Evolutionary conservation across 1,284 basidiomycete species (phyloP).

Genomic region (Ustilago loliicola): DNA sequence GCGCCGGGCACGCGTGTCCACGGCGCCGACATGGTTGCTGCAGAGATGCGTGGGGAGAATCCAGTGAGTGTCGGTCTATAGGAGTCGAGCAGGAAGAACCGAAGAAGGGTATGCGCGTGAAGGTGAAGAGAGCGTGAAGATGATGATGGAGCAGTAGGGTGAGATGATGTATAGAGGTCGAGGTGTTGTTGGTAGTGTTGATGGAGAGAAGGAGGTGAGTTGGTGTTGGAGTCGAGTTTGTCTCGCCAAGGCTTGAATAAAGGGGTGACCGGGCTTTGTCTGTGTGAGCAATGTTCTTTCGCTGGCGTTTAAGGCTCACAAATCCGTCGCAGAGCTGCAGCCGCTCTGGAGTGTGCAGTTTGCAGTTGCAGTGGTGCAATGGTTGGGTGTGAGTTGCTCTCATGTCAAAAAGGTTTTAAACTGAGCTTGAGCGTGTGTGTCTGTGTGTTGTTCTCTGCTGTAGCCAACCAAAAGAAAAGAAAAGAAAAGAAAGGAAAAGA

Average conservation of each 20-base stretch:
- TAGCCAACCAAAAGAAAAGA: background rate
- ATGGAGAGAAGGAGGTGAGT: background rate
- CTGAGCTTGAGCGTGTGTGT: background rate
- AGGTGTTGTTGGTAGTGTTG: background rate
- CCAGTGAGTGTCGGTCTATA: background rate
- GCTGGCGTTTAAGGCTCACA: conserved; percentile 12
- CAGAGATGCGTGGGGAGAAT: background rate
- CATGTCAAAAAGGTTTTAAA: conserved; percentile 6
- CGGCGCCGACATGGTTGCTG: conserved; percentile 41
- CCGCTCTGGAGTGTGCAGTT: conserved; percentile 13
- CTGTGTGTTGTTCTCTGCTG: conserved; percentile 1
- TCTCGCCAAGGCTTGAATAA: conserved; percentile 4
- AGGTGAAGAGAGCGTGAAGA: background rate
- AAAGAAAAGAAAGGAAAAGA: background rate
- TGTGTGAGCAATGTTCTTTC: background rate
- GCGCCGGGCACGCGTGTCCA: conserved; percentile 48
- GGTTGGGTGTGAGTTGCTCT: background rate
- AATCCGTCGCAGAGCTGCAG: conserved; percentile 10
- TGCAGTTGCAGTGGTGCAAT: background rate
- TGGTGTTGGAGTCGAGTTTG: background rate
- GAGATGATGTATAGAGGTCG: background rate
- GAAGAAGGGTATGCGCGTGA: background rate
- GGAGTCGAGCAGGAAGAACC: background rate
- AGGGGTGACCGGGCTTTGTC: conserved; percentile 10
- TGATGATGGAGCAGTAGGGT: background rate